A percentile compares a stretch with the other conserved stretches of the same genome.
Evolutionary conservation across 2,329 filamentous ascomycete genomes (phyloP).

Genomic region (Phialocephala sp.): DNA sequence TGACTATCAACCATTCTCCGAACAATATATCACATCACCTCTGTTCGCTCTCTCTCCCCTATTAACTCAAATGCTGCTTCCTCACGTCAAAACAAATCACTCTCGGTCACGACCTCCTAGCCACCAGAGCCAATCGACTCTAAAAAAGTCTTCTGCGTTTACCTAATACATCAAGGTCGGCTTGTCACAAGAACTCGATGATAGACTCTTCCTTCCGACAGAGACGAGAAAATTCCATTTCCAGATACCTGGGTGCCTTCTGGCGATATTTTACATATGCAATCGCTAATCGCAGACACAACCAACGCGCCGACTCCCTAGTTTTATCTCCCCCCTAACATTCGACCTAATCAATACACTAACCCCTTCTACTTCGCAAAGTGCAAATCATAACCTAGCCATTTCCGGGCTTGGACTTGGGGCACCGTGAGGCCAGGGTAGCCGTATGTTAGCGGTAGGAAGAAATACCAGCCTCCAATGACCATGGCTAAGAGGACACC

Average conservation of each 20-base stretch:
- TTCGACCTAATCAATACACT: constrained; percentile 18
- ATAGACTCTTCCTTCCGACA: background rate
- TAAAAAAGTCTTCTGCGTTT: no score
- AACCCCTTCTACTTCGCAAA: constrained; percentile 80
- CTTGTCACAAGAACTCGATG: background rate
- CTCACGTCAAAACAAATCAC: no score
- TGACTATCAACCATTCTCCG: no score
- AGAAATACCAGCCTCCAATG: constrained; percentile 86
- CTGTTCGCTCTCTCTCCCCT: no score
- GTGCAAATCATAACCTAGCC: constrained; percentile 96
- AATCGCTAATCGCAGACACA: constrained; percentile 33
- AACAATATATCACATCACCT: background rate
- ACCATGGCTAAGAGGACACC: constrained; percentile 70
- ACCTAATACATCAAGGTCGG: no score
- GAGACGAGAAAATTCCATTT: constrained; percentile 20
- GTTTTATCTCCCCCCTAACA: constrained; percentile 15
- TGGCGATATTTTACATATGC: constrained; percentile 31
- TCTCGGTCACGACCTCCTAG: no score
- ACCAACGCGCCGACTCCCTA: constrained; percentile 7
- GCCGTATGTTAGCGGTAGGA: constrained; percentile 93
- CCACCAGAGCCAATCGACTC: no score
- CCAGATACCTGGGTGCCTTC: constrained; percentile 7
- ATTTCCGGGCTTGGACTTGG: constrained; percentile 84
- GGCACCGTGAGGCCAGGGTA: constrained; percentile 84
- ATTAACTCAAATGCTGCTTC: no score